These are phyloP conservation scores for Marsdenia floribunda DNA, from an alignment of 257 asterid genomes.

Conservation along the genomic window DNA sequence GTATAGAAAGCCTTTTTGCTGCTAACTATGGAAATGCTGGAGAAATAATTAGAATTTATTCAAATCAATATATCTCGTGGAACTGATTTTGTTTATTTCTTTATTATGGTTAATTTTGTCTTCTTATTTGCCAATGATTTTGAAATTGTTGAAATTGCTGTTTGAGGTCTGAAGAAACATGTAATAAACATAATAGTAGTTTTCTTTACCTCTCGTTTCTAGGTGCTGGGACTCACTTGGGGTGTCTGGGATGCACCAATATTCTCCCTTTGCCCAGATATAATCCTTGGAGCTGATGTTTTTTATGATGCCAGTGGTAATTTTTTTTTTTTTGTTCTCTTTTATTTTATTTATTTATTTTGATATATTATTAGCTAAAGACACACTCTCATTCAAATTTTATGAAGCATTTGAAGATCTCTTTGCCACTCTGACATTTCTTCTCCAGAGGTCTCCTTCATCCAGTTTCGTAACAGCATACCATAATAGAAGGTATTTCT, in stretches of 20 bases:
- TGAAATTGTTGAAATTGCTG: too few relatives aligned
- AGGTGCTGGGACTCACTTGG: constrained; percentile 90
- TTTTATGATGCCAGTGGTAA: constrained; percentile 73
- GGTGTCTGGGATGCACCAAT: constrained; percentile 67
- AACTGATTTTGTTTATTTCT: neutral
- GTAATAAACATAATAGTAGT: neutral
- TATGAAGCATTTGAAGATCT: constrained; percentile 80
- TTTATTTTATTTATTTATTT: neutral
- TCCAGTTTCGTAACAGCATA: constrained; percentile 83
- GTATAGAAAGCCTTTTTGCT: neutral
- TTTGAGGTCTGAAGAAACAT: neutral
- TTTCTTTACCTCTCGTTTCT: constrained; percentile 7
- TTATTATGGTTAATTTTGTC: neutral
- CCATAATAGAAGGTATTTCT: constrained; percentile 81
- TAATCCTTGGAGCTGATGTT: constrained; percentile 96
- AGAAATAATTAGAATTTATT: neutral
- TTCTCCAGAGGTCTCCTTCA: constrained; percentile 59
- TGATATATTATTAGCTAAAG: constrained; percentile 8
- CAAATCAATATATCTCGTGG: neutral
- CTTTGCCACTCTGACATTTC: constrained; percentile 67
- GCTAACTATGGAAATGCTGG: neutral
- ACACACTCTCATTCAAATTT: constrained; percentile 19
- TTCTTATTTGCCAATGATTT: neutral
- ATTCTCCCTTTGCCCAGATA: constrained; percentile 62
- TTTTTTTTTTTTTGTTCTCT: constrained; percentile 2